Evolutionary conservation across 2,329 filamentous ascomycete genomes (phyloP).

Genomic region (Penicillium frequentans): DNA sequence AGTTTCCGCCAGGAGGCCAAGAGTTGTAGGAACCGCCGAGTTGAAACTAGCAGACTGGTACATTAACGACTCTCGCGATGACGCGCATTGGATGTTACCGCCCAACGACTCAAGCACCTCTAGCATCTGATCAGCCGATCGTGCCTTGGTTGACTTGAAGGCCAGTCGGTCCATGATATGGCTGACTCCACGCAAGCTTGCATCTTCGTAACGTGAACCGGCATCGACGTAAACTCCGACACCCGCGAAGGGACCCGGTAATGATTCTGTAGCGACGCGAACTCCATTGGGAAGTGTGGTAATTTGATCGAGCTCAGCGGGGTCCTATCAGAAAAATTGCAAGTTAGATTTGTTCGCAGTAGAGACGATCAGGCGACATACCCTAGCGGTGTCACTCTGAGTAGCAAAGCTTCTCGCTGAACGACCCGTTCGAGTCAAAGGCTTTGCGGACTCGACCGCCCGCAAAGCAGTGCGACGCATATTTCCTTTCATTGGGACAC

Average conservation of each 20-base stretch:
- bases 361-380: constrained; percentile 15
- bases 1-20: constrained; percentile 86
- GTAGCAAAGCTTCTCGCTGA: constrained; percentile 38
- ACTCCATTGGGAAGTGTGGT: constrained; percentile 90
- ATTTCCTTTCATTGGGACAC: constrained; percentile 12
- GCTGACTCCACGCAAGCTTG: constrained; percentile 80
- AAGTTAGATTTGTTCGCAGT: constrained; percentile 4
- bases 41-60: constrained; percentile 99
- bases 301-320: constrained; percentile 80
- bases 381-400: constrained; percentile 35
- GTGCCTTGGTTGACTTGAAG: constrained; percentile 79
- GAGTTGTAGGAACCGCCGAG: constrained; percentile 77
- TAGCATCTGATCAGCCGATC: constrained; percentile 78
- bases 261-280: constrained; percentile 88
- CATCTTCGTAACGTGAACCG: constrained; percentile 90
- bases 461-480: constrained; percentile 45
- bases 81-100: constrained; percentile 96
- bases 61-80: constrained; percentile 94
- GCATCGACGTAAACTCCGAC: constrained; percentile 96
- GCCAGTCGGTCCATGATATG: constrained; percentile 95
- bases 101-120: constrained; percentile 85
- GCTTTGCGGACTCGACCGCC: constrained; percentile 40
- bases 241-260: constrained; percentile 91
- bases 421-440: constrained; percentile 34
- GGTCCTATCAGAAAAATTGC: constrained; percentile 58